Evolutionary conservation across 495 filamentous ascomycete genomes (phyloP).

Genomic region (Hypoxylon perforatum): DNA sequence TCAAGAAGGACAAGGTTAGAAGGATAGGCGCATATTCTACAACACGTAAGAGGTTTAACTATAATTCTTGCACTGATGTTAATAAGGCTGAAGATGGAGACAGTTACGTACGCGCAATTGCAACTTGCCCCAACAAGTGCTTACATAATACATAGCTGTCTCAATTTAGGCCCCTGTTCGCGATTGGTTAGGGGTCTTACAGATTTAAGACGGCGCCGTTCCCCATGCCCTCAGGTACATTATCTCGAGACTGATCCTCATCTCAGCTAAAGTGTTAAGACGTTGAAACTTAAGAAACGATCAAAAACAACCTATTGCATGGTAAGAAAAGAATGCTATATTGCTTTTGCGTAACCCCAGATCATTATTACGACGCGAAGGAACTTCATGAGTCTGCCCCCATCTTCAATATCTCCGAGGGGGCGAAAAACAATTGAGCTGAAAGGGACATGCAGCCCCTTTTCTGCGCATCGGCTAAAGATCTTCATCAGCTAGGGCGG

Average conservation of each 20-base stretch:
- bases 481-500: slow-evolving; percentile 21
- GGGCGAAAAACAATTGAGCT: slow-evolving; percentile 18
- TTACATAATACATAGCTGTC: slow-evolving; percentile 23
- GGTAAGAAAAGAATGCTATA: slow-evolving; percentile 9
- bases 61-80: slow-evolving; percentile 15
- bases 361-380: slow-evolving; percentile 11
- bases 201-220: neutral
- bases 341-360: no score
- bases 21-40: slow-evolving; percentile 40
- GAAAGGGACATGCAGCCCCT: slow-evolving; percentile 28
- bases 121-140: slow-evolving; percentile 15
- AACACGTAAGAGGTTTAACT: slow-evolving; percentile 49
- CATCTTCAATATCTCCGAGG: slow-evolving; percentile 13
- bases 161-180: slow-evolving; percentile 11
- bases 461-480: slow-evolving; percentile 36
- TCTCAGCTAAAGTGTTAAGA: no score
- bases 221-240: slow-evolving; percentile 4
- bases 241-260: no score
- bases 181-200: slow-evolving; percentile 7
- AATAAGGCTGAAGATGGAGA: slow-evolving; percentile 34
- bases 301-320: neutral
- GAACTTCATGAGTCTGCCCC: slow-evolving; percentile 12
- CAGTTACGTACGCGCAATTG: slow-evolving; percentile 38
- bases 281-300: no score
- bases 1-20: slow-evolving; percentile 1